Percentiles rank a stretch among this genome's conserved stretches.
Conservation (phyloP, 805 yeast species). For the Vanderwaltozyma yarrowii region DNA sequence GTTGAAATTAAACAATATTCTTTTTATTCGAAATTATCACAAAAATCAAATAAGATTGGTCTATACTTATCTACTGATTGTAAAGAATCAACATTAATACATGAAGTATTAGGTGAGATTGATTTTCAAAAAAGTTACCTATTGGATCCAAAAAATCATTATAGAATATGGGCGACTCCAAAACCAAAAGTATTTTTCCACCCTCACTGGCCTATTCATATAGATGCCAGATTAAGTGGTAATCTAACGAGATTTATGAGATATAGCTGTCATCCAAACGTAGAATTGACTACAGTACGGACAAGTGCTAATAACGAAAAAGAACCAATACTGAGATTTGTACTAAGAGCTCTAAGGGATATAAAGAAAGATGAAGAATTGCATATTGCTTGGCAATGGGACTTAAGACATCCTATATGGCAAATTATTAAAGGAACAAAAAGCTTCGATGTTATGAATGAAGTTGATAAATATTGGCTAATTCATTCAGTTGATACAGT, state of each 20-base stretch:
- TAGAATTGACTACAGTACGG: constrained; percentile 44
- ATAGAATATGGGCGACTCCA: constrained; percentile 60
- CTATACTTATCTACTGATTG: constrained; percentile 37
- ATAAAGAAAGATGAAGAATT: constrained; percentile 62
- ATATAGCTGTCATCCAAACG: constrained; percentile 68
- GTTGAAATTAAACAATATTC: constrained; percentile 32
- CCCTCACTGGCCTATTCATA: constrained; percentile 48
- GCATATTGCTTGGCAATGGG: constrained; percentile 86
- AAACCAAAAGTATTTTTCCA: constrained; percentile 49
- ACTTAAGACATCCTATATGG: constrained; percentile 60
- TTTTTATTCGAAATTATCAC: not conserved
- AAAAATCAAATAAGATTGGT: constrained; percentile 28
- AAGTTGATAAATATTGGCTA: constrained; percentile 43
- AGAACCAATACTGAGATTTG: constrained; percentile 39
- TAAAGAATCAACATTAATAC: constrained; percentile 39
- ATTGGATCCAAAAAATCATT: constrained; percentile 63
- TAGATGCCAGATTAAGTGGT: constrained; percentile 84
- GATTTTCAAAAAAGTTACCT: constrained; percentile 56
- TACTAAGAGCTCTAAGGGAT: constrained; percentile 45
- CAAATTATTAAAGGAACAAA: constrained; percentile 37
- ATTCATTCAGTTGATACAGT: constrained; percentile 55
- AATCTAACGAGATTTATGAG: constrained; percentile 64
- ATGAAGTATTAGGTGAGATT: constrained; percentile 65
- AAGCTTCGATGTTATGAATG: constrained; percentile 44
- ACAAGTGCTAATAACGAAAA: constrained; percentile 15